Conservation (phyloP, 176 grass and related monocot genomes). For the Leersia perrieri region DNA sequence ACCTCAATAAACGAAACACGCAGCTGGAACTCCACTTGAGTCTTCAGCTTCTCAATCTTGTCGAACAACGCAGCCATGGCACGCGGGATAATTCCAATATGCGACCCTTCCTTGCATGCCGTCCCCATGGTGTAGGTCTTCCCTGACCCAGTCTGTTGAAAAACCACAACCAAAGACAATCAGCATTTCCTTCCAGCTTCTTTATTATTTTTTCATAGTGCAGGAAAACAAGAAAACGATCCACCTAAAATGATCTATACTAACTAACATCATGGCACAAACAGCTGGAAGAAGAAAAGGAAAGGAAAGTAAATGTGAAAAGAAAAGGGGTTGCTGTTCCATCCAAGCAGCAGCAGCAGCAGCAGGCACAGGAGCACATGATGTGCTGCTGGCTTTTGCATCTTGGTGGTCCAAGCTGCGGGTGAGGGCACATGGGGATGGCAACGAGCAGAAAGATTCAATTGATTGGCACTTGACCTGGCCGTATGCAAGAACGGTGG, state of each 20-base stretch:
- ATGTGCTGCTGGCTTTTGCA: constrained; percentile 45
- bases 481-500: constrained; percentile 94
- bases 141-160: constrained; percentile 77
- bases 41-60: constrained; percentile 74
- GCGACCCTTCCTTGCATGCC: constrained; percentile 63
- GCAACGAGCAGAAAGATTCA: constrained; percentile 25
- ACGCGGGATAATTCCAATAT: constrained; percentile 68
- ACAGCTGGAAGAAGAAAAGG: constrained; percentile 26
- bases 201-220: not conserved
- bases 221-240: not conserved
- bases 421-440: constrained; percentile 51
- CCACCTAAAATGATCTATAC: not conserved
- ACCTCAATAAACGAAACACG: constrained; percentile 98
- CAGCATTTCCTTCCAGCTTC: not conserved
- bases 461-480: constrained; percentile 52
- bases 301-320: not conserved
- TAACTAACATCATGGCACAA: constrained; percentile 25
- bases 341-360: not conserved
- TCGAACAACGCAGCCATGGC: constrained; percentile 79
- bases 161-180: not conserved
- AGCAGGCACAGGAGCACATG: constrained; percentile 32
- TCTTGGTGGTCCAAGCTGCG: constrained; percentile 45
- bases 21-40: constrained; percentile 88
- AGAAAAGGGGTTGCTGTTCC: not conserved
- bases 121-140: constrained; percentile 99